Base-by-base conservation (phyloP, 1,139 yeast genomes). In the Debaryomyces sp. region DNA sequence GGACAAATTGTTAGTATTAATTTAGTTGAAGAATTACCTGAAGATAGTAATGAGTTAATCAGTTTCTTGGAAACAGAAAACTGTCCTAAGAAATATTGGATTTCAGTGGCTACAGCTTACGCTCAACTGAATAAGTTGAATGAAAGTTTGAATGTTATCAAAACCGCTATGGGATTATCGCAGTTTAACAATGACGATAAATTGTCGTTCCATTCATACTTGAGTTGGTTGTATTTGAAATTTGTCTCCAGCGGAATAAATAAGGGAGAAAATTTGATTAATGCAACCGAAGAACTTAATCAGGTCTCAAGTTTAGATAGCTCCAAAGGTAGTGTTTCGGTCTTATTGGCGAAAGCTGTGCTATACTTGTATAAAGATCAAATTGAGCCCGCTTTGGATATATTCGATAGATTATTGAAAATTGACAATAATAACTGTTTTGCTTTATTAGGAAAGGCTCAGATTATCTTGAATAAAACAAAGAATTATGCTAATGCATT, bases 371-470 rank as follows among this genome's bases (percentile, higher is more conserved):
- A 70, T 60, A 73, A 68, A 55, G 82, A 73, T 56, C 76, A 78
- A 52, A 80, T 78, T 47, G 89, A 85, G 45, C 84, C 85, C 49
- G 90, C 92, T 18, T 70, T 84, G 46, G 89, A 84, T 54, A 78
- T 79, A 47, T 77, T 82, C 57, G 87, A 87, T 55, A 66, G 71
- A 41, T 68, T 86, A 37, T 71, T 84, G 52, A 78, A 78, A 53
- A 67, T 65, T 27, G 75, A 78, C 52, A 69, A 71, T 6, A 71
- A 76, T 43, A 91, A 91, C 65, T 79, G 90, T 48, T 82, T 84
- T 67, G 97, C 97, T 1, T 70, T 89, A 47, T 66, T 92, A 51
- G 95, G 96, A 24, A 88, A 89, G 60, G 99, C 98, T 2, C 89
- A 92, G 53, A 75, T 90, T 24, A 70, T 86, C 32, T 85, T 89